Evolutionary conservation across 306 rosid species (phyloP), one percentile per base, ranked within the genome.

Genomic region (Macrotyloma uniflorum): DNA sequence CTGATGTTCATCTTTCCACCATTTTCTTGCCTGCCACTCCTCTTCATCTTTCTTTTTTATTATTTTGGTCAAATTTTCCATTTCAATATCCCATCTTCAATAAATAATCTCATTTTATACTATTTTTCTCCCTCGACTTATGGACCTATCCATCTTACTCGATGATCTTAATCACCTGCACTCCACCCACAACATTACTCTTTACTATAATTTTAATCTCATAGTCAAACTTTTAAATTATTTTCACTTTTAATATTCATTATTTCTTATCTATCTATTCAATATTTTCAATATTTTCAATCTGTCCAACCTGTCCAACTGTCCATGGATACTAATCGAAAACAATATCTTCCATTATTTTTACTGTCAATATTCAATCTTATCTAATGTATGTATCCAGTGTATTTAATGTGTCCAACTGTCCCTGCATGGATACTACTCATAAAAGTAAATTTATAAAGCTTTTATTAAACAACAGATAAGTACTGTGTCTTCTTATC

Each of bases 11-110:
- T 32, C 14, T 16, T 8, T 18, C 30, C 53, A 45, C 72, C 8
- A 47, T 1, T 59, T 58, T 68, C 47, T 58, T 68, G 74, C 82
- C 62, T 76, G 20, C 70, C 82, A 76, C 85, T 72, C 61, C 3
- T 6, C 36, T 72, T 19, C 49, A 5, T 18, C 14, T 9, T 13
- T 58, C 26, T 32, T 8, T 62, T 28, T 5, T 42, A 42, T 67
- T 67, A 15, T 67, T 1, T 67, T 43, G 73, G 73, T 67, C 73
- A 67, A 67, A 2, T 12, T 67, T 43, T 43, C 73, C 55, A 42
- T 67, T 67, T 43, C 55, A 13, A 23, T 42, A 22, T 24, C 23
- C 38, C 8, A 11, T 19, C 50, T 18, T 20, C 71, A 12, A 66
- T 66, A 66, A 66, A 64, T 32, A 38, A 38, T 8, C 26, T 20